Conservation (phyloP, 805 yeast species). For the Nakazawaea populi region DNA sequence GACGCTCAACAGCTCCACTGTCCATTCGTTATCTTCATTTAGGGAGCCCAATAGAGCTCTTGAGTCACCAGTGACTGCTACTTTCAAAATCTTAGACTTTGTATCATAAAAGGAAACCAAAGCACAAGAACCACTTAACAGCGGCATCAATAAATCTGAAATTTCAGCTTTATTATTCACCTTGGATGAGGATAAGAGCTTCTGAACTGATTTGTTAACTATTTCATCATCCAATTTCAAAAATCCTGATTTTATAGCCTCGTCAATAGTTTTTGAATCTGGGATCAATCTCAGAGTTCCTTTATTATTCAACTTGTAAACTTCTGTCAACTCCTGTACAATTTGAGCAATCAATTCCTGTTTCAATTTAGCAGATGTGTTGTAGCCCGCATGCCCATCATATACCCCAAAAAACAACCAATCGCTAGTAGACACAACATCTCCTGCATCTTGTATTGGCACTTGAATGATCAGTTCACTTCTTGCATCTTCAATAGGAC, state of each 20-base stretch:
- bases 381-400: constrained; percentile 98
- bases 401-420: constrained; percentile 95
- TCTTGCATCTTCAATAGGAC: constrained; percentile 92
- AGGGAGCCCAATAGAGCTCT: constrained; percentile 82
- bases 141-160: constrained; percentile 79
- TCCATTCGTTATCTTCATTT: constrained; percentile 66
- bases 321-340: constrained; percentile 66
- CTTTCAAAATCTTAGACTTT: constrained; percentile 60
- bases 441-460: constrained; percentile 61
- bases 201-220: constrained; percentile 64
- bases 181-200: constrained; percentile 60
- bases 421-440: constrained; percentile 45
- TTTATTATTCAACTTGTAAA: constrained; percentile 49
- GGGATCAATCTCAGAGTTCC: constrained; percentile 51
- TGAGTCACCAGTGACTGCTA: constrained; percentile 96
- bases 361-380: constrained; percentile 80
- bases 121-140: constrained; percentile 93
- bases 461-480: constrained; percentile 76
- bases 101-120: constrained; percentile 84
- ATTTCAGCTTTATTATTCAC: constrained; percentile 50
- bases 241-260: constrained; percentile 78
- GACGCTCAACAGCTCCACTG: constrained; percentile 75
- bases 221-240: constrained; percentile 80
- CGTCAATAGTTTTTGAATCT: constrained; percentile 62
- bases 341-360: constrained; percentile 74